phyloP scores from a whole-genome alignment of 225 moss, liverwort and hornwort species.

The Sphagnum contortum region DNA sequence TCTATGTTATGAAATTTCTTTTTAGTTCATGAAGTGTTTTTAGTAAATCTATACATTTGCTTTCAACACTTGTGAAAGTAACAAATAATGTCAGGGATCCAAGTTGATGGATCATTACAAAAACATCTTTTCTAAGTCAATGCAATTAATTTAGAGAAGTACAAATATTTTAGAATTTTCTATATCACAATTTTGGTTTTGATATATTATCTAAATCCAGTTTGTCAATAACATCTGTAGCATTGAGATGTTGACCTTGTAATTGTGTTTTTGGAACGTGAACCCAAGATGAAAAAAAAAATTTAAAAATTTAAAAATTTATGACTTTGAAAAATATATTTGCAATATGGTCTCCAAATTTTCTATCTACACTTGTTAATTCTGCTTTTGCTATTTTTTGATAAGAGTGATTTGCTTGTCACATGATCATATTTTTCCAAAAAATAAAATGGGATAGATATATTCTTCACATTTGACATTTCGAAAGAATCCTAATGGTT shows the following conservation, averaged over 20 bases:
- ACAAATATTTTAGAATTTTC: too few species aligned
- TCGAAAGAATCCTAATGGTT: background rate
- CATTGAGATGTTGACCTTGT: background rate
- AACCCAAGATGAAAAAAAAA: background rate
- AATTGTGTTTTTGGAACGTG: background rate
- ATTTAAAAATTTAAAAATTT: background rate
- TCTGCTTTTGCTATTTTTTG: background rate
- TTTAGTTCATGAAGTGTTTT: too few species aligned
- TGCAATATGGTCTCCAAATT: background rate
- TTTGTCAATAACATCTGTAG: background rate
- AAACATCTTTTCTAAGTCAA: too few species aligned
- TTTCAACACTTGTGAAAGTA: too few species aligned
- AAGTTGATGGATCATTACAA: too few species aligned
- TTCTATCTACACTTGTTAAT: background rate
- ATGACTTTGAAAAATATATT: background rate
- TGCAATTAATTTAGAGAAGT: too few species aligned
- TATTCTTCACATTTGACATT: background rate
- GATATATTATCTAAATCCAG: background rate
- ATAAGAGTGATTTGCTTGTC: background rate
- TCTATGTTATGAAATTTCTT: too few species aligned
- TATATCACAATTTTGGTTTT: background rate
- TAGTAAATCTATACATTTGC: too few species aligned
- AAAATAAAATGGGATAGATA: background rate
- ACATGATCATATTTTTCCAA: background rate
- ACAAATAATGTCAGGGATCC: too few species aligned